Evolutionary conservation across 208 protist genomes (phyloP).

Genomic region (Trypanosoma boissoni): DNA sequence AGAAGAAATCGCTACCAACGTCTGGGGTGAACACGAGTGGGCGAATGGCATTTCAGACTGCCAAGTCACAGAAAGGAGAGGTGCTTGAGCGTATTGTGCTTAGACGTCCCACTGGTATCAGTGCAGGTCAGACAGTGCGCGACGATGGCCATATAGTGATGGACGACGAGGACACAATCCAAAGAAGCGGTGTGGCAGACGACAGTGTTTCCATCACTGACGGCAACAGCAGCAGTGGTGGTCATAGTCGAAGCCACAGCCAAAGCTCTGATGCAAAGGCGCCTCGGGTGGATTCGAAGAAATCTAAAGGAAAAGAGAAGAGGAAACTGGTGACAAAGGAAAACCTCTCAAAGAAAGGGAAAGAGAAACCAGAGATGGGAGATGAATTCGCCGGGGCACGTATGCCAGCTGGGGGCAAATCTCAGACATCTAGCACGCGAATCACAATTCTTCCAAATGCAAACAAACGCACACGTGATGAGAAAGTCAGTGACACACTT

Average conservation of each 20-base stretch:
- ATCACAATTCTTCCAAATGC: conserved; percentile 28
- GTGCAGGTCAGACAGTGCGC: too few relatives aligned
- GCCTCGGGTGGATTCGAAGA: too few relatives aligned
- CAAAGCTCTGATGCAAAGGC: too few relatives aligned
- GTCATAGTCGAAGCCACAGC: neutral
- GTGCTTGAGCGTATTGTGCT: too few relatives aligned
- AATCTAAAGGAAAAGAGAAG: neutral
- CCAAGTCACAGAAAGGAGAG: too few relatives aligned
- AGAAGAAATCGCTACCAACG: too few relatives aligned
- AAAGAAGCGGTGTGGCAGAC: neutral
- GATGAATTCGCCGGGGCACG: conserved; percentile 35
- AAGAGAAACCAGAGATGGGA: neutral
- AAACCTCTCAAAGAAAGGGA: too few relatives aligned
- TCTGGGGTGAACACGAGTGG: too few relatives aligned
- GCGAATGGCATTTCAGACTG: too few relatives aligned
- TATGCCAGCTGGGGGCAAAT: neutral
- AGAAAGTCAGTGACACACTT: neutral
- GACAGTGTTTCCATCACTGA: neutral
- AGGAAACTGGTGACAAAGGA: neutral
- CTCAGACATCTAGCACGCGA: conserved; percentile 15
- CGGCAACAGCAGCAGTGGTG: neutral
- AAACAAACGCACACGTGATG: conserved; percentile 8
- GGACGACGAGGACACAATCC: neutral
- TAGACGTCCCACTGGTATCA: too few relatives aligned
- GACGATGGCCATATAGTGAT: neutral